phyloP scores from a whole-genome alignment of 331 rosid species.

The Spiraea crenata region DNA sequence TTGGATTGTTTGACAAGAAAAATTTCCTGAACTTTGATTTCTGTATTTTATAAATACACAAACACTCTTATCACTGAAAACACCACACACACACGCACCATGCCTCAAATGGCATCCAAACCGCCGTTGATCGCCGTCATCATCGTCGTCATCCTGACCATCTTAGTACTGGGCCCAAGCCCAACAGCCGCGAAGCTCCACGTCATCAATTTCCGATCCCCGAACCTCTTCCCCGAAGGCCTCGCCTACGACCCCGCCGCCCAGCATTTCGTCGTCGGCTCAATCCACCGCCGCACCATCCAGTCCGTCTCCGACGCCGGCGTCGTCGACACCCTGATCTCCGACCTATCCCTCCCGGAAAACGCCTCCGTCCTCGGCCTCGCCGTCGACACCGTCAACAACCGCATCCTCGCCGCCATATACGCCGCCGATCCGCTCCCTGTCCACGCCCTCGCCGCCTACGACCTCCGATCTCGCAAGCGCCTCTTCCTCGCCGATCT shows the following conservation, averaged over 20 bases:
- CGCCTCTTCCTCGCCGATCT: constrained; percentile 63
- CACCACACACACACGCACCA: not conserved
- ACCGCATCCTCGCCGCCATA: constrained; percentile 68
- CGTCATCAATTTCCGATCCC: constrained; percentile 63
- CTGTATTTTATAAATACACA: not conserved
- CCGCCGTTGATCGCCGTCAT: constrained; percentile 9
- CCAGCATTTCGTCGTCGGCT: constrained; percentile 70
- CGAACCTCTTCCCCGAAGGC: constrained; percentile 72
- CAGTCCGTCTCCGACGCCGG: constrained; percentile 66
- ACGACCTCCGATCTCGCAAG: constrained; percentile 55
- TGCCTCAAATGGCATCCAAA: not conserved
- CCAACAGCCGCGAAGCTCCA: constrained; percentile 40
- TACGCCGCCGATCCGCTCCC: constrained; percentile 44
- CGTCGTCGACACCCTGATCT: constrained; percentile 54
- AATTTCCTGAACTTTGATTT: no score
- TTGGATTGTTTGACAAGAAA: constrained; percentile 5
- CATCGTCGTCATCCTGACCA: constrained; percentile 11
- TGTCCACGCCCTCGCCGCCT: constrained; percentile 73
- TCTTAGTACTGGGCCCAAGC: not conserved
- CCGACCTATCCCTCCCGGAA: constrained; percentile 57
- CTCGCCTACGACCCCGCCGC: constrained; percentile 61
- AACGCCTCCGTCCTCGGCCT: constrained; percentile 64
- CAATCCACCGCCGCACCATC: constrained; percentile 52
- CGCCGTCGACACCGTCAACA: constrained; percentile 51
- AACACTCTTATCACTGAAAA: not conserved